These are phyloP conservation scores for Halenospora varia DNA, from an alignment of 495 filamentous ascomycete species.

Conservation along the genomic window DNA sequence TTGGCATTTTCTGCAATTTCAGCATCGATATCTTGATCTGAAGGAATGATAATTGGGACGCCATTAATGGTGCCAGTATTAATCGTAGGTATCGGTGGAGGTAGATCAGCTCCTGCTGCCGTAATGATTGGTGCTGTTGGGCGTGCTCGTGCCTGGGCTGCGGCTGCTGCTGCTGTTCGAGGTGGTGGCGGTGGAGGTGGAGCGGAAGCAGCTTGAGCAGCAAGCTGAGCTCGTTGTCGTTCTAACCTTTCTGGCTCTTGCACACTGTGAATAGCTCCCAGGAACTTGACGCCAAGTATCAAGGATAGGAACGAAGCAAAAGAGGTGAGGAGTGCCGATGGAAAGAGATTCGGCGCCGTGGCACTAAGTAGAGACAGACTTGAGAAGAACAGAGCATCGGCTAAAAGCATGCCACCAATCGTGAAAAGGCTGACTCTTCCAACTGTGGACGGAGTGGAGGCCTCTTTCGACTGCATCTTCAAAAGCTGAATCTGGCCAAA, in stretches of 20 bases:
- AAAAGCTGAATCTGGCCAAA: conserved; percentile 70
- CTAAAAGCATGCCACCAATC: conserved; percentile 77
- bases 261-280: conserved; percentile 82
- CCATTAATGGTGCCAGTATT: conserved; percentile 23
- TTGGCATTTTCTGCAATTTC: conserved; percentile 44
- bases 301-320: conserved; percentile 33
- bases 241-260: conserved; percentile 79
- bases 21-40: conserved; percentile 74
- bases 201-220: conserved; percentile 9
- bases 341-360: conserved; percentile 46
- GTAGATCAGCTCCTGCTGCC: conserved; percentile 40
- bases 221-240: conserved; percentile 44
- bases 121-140: conserved; percentile 14
- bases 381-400: conserved; percentile 64
- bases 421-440: conserved; percentile 90
- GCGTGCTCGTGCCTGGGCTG: too few species aligned
- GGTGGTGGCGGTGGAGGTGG: conserved; percentile 5
- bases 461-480: conserved; percentile 82
- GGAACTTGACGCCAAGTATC: conserved; percentile 75
- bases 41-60: conserved; percentile 71
- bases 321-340: conserved; percentile 55
- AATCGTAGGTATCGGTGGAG: conserved; percentile 54
- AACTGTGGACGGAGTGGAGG: conserved; percentile 89
- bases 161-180: neutral
- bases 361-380: conserved; percentile 53